phyloP scores from a whole-genome alignment of 768 basidiomycete genomes.

The Plicaturopsis crispa region DNA sequence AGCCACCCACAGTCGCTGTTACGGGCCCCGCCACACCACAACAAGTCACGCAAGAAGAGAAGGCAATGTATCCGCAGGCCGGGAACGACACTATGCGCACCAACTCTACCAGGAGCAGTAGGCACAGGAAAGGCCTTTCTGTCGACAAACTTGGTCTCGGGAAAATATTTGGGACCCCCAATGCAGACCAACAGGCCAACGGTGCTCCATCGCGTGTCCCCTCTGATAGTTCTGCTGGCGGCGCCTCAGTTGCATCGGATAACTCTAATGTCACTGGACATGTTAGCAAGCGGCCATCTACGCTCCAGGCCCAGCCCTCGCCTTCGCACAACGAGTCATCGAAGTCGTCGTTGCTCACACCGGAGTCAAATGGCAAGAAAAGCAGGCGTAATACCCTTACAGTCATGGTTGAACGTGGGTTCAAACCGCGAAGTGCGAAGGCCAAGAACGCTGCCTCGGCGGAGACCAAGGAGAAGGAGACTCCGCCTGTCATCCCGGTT shows the following conservation, averaged over 20 bases:
- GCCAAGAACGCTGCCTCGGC: constrained; percentile 24
- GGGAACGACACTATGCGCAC: too few relatives aligned
- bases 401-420: constrained; percentile 67
- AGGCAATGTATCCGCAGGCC: not conserved
- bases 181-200: constrained; percentile 24
- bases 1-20: too few relatives aligned
- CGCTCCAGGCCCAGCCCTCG: constrained; percentile 20
- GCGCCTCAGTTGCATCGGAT: constrained; percentile 5
- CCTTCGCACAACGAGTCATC: too few relatives aligned
- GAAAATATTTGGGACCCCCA: constrained; percentile 55
- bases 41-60: too few relatives aligned
- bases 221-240: constrained; percentile 29
- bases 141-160: constrained; percentile 75
- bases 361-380: constrained; percentile 39
- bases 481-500: constrained; percentile 20
- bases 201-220: constrained; percentile 32
- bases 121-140: constrained; percentile 64
- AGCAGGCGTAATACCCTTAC: constrained; percentile 76
- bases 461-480: constrained; percentile 23
- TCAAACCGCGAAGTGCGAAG: constrained; percentile 23
- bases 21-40: too few relatives aligned
- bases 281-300: too few relatives aligned
- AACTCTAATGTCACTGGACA: too few relatives aligned
- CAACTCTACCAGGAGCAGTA: too few relatives aligned
- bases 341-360: constrained; percentile 27